Base-by-base conservation (phyloP, 345 rosid genomes). In the Lumnitzera littorea region DNA sequence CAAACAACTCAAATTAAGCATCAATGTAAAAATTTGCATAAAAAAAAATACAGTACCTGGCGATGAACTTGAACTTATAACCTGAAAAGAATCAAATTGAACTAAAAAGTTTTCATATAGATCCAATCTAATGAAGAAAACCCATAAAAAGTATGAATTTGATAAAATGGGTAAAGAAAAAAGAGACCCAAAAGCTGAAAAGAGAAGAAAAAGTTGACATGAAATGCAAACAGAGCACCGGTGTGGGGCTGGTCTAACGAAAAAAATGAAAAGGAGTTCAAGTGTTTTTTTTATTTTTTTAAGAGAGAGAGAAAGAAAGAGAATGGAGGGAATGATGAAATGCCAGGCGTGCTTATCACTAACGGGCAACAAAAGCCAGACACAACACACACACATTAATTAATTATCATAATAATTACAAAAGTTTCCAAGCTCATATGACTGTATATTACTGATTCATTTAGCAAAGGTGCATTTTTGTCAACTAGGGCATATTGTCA, bases 331-430 rank as follows among this genome's bases (percentile, higher is more conserved):
- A 87, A 89, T 84, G 91, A 80, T 56, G 62, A 27, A 31, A 54
- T 84, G 91, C 86, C 92, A 89, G 95, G 85, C 95, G 98, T 87
- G 98, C 91, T 81, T 68, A 80, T 82, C 95, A 89, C 98, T 80
- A 91, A 86, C 82, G 76, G 90, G 84, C 79, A 76, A 78, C 66
- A 58, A 74, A 68, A 60, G 63, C 71, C 70, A 55, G 50, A 71
- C 65, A 51, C 71, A 73, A 24, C 31, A 48, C 10, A 36, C 43
- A 36, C 1, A 36, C 10, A 5, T 1, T 36, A 36, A 36, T 36
- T 36, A 27, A 27, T 27, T 27, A 27, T 2, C 5, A 27, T 27
- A 27, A 27, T 36, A 36, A 36, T 36, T 36, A 36, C 3, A 36
- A 36, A 29, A 6, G 3, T 29, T 29, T 29, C 36, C 36, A 29